These are phyloP conservation scores for Trypanosoma theileri DNA, from an alignment of 208 protist species.

Conservation along the genomic window DNA sequence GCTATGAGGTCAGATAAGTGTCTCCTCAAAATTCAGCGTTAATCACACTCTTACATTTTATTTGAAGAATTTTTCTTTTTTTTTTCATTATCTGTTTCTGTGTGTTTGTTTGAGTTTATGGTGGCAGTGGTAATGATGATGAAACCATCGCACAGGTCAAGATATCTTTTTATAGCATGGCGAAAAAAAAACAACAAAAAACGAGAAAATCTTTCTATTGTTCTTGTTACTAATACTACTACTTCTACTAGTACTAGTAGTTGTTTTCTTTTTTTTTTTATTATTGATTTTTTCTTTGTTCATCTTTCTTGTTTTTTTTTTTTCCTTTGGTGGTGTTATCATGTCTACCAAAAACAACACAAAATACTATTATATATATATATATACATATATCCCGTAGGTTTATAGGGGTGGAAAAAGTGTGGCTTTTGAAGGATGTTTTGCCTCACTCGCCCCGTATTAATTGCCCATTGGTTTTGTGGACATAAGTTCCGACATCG, in stretches of 20 bases:
- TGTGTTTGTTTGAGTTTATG: too few species aligned
- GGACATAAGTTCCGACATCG: constrained; percentile 85
- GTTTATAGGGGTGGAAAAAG: not conserved
- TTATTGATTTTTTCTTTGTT: constrained; percentile 17
- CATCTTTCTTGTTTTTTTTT: not conserved
- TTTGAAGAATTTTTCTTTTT: too few species aligned
- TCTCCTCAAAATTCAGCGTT: too few species aligned
- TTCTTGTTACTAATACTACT: not conserved
- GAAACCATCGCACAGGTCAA: too few species aligned
- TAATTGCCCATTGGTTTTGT: constrained; percentile 87
- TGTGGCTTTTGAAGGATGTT: constrained; percentile 44
- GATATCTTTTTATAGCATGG: not conserved
- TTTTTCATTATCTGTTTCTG: too few species aligned
- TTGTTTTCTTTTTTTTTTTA: constrained; percentile 19
- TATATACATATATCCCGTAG: constrained; percentile 2
- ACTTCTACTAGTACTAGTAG: not conserved
- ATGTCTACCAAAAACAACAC: not conserved
- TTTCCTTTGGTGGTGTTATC: not conserved
- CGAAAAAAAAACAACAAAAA: too few species aligned
- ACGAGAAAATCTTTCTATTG: not conserved
- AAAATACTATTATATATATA: not conserved
- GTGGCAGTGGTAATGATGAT: not conserved
- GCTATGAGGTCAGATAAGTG: too few species aligned
- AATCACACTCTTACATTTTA: too few species aligned
- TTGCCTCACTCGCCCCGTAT: constrained; percentile 42